A percentile compares a stretch with the other conserved stretches of the same genome.
These are phyloP conservation scores for Solanum peruvianum DNA, from an alignment of 257 asterid species.

Conservation along the genomic window DNA sequence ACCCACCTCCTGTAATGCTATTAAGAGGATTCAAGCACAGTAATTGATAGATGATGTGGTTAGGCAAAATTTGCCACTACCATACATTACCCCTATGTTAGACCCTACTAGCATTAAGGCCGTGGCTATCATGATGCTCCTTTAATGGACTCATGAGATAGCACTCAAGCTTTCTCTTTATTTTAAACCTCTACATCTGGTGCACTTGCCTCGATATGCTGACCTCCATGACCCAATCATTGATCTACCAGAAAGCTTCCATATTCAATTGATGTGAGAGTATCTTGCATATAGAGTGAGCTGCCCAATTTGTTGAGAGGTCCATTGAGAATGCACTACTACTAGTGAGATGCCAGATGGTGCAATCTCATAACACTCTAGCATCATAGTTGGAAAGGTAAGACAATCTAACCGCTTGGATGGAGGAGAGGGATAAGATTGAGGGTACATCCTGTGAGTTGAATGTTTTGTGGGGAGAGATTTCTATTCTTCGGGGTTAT, in stretches of 20 bases:
- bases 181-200: too few species aligned
- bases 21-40: too few species aligned
- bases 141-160: too few species aligned
- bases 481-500: not conserved
- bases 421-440: not conserved
- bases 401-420: not conserved
- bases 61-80: too few species aligned
- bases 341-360: not conserved
- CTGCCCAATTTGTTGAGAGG: not conserved
- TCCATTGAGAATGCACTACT: not conserved
- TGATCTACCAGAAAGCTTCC: not conserved
- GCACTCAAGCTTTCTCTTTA: too few species aligned
- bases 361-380: not conserved
- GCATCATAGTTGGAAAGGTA: not conserved
- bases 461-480: not conserved
- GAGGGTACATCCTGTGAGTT: not conserved
- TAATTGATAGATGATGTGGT: too few species aligned
- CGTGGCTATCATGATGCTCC: too few species aligned
- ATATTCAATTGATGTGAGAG: not conserved
- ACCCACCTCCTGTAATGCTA: too few species aligned
- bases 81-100: too few species aligned
- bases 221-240: not conserved
- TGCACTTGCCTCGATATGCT: not conserved
- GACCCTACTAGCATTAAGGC: too few species aligned
- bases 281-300: not conserved